Conservation (phyloP, 2,329 filamentous ascomycete species). For the Calycina herbarum region DNA sequence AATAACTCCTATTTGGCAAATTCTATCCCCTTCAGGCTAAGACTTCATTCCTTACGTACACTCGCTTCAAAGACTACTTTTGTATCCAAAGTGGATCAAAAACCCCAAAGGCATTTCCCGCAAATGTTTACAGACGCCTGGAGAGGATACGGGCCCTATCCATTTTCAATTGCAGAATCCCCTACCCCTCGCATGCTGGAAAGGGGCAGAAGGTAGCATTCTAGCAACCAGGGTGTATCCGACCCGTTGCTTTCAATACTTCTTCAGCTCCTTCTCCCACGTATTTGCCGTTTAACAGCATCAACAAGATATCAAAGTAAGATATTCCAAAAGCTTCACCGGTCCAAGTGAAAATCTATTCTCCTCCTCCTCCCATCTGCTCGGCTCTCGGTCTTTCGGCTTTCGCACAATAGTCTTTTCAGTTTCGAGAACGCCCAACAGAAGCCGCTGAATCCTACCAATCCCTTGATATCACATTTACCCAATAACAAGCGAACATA, state of each 20-base stretch:
- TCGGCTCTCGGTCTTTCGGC: too few species aligned
- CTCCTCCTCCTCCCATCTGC: too few species aligned
- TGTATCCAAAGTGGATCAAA: too few species aligned
- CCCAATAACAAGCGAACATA: neutral
- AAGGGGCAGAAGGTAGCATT: neutral
- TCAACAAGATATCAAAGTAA: neutral
- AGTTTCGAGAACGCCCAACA: neutral
- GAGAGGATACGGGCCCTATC: too few species aligned
- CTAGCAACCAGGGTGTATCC: neutral
- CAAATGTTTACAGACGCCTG: too few species aligned
- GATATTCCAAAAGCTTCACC: neutral
- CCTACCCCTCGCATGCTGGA: neutral
- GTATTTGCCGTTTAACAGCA: neutral
- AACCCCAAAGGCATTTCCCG: too few species aligned
- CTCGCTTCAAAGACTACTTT: too few species aligned
- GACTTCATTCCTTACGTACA: too few species aligned
- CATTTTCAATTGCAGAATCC: neutral
- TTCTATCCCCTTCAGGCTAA: too few species aligned
- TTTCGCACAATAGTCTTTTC: neutral
- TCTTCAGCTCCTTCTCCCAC: neutral
- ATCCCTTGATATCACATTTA: neutral
- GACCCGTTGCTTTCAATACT: neutral
- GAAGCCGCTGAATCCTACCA: neutral
- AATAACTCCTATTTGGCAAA: neutral
- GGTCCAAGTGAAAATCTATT: neutral